These are phyloP conservation scores for Coniferiporia weirii DNA, from an alignment of 1,284 basidiomycete genomes.

Conservation along the genomic window DNA sequence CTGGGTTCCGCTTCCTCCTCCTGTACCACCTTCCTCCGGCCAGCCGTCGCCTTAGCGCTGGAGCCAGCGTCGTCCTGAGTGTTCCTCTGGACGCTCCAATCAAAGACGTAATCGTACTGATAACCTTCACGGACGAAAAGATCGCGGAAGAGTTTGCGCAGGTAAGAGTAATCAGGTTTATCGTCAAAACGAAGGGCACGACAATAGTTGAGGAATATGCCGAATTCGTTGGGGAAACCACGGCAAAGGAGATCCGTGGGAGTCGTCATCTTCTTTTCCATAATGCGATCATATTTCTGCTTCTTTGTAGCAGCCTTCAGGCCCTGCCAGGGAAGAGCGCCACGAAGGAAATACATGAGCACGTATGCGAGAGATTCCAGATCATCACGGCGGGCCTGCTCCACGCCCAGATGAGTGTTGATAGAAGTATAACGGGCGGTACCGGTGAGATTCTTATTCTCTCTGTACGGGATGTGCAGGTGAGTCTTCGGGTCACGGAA, in stretches of 20 bases:
- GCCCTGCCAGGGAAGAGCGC: conserved; percentile 95
- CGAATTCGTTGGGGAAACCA: conserved; percentile 96
- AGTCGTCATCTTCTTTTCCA: conserved; percentile 99
- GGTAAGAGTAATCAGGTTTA: conserved; percentile 97
- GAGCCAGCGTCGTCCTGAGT: conserved; percentile 62
- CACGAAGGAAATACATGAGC: conserved; percentile 97
- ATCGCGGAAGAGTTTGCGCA: conserved; percentile 97
- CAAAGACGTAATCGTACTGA: conserved; percentile 98
- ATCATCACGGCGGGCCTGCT: conserved; percentile 95
- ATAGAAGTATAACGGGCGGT: conserved; percentile 99
- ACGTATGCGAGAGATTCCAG: conserved; percentile 95
- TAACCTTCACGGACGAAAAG: conserved; percentile 95
- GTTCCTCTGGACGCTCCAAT: conserved; percentile 89
- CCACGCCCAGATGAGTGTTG: conserved; percentile 97
- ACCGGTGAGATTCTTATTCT: conserved; percentile 99
- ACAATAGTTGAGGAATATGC: conserved; percentile 96
- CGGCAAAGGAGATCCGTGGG: conserved; percentile 94
- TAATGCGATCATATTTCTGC: conserved; percentile 99
- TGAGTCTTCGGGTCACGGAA: conserved; percentile 99
- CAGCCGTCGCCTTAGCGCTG: conserved; percentile 52
- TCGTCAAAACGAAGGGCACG: conserved; percentile 96
- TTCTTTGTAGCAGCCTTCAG: conserved; percentile 98
- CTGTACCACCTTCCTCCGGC: conserved; percentile 70
- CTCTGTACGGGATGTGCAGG: conserved; percentile 97
- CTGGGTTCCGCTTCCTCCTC: conserved; percentile 74